phyloP scores from a whole-genome alignment of 805 yeast species.

The Starmerella potacharoeniae region DNA sequence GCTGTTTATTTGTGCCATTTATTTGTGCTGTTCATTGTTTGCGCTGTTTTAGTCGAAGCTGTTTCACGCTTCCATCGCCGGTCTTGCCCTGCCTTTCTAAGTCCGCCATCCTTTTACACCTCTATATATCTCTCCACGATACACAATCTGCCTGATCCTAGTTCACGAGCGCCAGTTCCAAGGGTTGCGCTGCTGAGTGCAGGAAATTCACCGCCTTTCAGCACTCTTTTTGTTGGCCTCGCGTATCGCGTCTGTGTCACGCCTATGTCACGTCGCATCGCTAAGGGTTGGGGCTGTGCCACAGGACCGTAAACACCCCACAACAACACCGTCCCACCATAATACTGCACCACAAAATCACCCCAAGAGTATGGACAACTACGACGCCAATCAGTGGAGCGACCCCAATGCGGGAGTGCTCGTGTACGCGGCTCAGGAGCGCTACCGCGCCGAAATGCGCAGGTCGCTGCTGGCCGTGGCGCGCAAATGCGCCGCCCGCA shows the following conservation, averaged over 20 bases:
- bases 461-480: background rate
- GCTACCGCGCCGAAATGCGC: background rate
- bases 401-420: background rate
- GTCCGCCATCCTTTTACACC: too few species aligned
- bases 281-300: background rate
- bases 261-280: background rate
- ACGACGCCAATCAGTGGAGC: background rate
- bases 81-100: too few species aligned
- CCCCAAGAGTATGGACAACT: background rate
- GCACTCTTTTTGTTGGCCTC: too few species aligned
- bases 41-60: too few species aligned
- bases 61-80: too few species aligned
- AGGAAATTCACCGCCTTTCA: background rate
- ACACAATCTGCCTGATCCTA: too few species aligned
- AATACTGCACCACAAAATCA: background rate
- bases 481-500: background rate
- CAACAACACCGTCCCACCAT: background rate
- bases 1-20: too few species aligned
- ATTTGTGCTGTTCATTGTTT: too few species aligned
- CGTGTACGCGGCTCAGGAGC: background rate
- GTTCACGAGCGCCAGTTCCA: too few species aligned
- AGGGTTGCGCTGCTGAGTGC: too few species aligned
- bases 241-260: background rate
- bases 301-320: background rate
- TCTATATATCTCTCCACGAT: too few species aligned